These are phyloP conservation scores for Maudiozyma serrabonitensis DNA, from an alignment of 805 yeast species.

Conservation along the genomic window DNA sequence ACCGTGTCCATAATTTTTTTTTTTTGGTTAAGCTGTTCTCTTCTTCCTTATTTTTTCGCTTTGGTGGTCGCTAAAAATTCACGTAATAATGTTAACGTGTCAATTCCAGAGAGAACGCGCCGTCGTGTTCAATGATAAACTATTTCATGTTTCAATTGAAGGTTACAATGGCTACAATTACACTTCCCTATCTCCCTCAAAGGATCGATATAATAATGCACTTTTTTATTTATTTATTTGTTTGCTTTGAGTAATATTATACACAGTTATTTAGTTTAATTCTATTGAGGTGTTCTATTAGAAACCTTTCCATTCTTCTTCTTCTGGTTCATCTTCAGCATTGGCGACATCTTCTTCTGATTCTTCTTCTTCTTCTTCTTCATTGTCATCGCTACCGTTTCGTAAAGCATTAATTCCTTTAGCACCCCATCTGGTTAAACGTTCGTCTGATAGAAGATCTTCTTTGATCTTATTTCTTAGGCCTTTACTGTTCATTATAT, in stretches of 20 bases:
- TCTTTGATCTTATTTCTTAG: conserved; percentile 54
- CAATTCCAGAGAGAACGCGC: neutral
- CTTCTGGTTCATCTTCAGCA: conserved; percentile 25
- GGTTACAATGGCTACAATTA: too few species aligned
- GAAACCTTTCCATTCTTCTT: conserved; percentile 38
- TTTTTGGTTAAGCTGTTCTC: neutral
- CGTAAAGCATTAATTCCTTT: conserved; percentile 10
- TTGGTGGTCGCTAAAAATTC: neutral
- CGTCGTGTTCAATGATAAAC: too few species aligned
- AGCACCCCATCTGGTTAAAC: conserved; percentile 59
- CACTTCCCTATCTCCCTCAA: too few species aligned
- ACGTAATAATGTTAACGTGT: neutral
- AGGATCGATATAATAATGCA: too few species aligned
- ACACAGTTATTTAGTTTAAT: neutral
- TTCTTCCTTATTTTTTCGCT: neutral
- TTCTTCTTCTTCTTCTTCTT: conserved; percentile 19
- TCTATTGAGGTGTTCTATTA: conserved; percentile 3
- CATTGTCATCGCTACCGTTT: conserved; percentile 18
- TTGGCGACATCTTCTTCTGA: conserved; percentile 19
- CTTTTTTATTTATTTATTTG: too few species aligned
- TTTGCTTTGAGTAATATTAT: neutral
- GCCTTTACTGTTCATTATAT: conserved; percentile 47
- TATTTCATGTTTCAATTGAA: too few species aligned
- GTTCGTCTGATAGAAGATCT: conserved; percentile 55
- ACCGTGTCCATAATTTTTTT: neutral